phyloP scores from a whole-genome alignment of 768 basidiomycete genomes.

The Suillus bovinus region DNA sequence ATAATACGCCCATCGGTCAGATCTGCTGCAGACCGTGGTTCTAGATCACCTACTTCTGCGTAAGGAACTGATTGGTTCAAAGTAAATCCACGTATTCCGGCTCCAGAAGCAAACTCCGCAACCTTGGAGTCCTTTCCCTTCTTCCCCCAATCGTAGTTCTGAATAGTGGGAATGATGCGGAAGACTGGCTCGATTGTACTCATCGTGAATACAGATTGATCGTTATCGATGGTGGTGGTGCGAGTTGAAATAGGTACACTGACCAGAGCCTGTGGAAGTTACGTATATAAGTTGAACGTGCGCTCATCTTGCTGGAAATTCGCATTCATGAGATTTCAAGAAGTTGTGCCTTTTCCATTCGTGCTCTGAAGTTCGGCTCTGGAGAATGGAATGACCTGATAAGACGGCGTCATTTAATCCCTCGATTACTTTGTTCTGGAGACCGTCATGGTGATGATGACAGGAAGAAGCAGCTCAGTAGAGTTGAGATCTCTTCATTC shows the following conservation, averaged over 20 bases:
- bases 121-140: conserved; percentile 78
- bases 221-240: conserved; percentile 10
- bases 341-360: neutral
- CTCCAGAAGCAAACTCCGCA: conserved; percentile 75
- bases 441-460: neutral
- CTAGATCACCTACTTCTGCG: conserved; percentile 74
- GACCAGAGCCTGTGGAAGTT: neutral
- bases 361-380: neutral
- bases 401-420: neutral
- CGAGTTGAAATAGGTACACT: neutral
- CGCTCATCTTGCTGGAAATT: neutral
- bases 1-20: conserved; percentile 4
- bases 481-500: neutral
- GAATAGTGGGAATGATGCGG: conserved; percentile 79
- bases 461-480: neutral
- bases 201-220: conserved; percentile 20
- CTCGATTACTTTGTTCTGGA: neutral
- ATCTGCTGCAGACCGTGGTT: conserved; percentile 9
- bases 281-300: conserved; percentile 7
- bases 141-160: conserved; percentile 97
- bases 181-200: conserved; percentile 50
- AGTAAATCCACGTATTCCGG: conserved; percentile 60
- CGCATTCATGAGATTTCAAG: conserved; percentile 3
- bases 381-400: neutral
- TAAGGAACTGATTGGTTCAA: conserved; percentile 78